Base-by-base conservation (phyloP, 257 asterid genomes). In the Salvia rosmarinus region DNA sequence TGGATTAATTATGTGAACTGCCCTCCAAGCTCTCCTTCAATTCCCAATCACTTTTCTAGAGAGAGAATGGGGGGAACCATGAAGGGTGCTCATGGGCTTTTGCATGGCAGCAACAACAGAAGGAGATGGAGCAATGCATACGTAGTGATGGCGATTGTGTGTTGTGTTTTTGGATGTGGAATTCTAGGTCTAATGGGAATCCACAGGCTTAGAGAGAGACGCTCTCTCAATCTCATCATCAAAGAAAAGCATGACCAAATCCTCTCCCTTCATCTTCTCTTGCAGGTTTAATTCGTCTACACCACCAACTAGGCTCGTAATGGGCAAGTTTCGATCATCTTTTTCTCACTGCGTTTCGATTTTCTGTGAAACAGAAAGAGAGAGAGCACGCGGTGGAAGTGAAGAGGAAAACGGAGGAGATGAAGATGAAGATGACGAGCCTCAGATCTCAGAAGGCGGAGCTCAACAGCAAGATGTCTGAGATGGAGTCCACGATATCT, bases 401-500 rank as follows among this genome's bases (percentile, higher is more conserved):
- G 6, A 82, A 78, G 79, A 68, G 47, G 81, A 87, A 81, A 76
- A 64, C 81, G 13, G 95, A 87, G 62, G 95, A 82, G 74, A 71
- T 86, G 95, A 85, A 80, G 62, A 66, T 70, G 59, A 78, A 87
- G 78, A 64, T 82, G 40, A 61, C 74, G 55, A 75, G 57, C 49
- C 89, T 85, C 44, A 75, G 87, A 52, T 58, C 59, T 20, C 88
- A 89, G 52, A 91, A 84, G 16, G 66, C 62, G 49, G 87, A 85
- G 11, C 86, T 87, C 13, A 79, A 77, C 4, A 44, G 68, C 52
- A 82, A 64, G 66, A 35, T 87, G 63, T 10, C 39, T n/a, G 93
- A 85, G 73, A 75, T 89, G 96, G 86, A 81, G 46, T 86, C 97
- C 1, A 81, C 84, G 5, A 84, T 87, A 49, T 77, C 90, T 67